A percentile compares a stretch with the other conserved stretches of the same genome.
These are phyloP conservation scores for Magnusiomyces magnusii DNA, from an alignment of 1,139 yeast species.

Conservation along the genomic window DNA sequence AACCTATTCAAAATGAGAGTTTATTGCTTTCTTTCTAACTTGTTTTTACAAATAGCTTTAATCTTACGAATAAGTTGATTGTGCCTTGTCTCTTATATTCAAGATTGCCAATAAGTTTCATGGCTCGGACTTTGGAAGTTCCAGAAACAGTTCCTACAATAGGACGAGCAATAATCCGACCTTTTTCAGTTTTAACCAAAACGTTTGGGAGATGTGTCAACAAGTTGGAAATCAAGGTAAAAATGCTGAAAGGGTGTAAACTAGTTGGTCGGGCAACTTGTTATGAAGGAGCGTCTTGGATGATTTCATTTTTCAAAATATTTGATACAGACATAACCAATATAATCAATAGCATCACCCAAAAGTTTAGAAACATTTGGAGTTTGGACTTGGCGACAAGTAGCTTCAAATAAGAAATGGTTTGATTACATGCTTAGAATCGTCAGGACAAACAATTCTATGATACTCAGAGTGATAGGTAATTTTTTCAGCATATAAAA, in stretches of 20 bases:
- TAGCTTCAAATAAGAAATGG: constrained; percentile 80
- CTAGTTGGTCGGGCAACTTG: constrained; percentile 92
- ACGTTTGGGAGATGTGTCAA: constrained; percentile 96
- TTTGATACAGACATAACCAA: constrained; percentile 92
- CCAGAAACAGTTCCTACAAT: constrained; percentile 98
- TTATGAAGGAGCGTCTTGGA: constrained; percentile 98
- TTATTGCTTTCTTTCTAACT: constrained; percentile 9
- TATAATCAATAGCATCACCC: constrained; percentile 96
- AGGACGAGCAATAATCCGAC: constrained; percentile 85
- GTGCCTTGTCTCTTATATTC: constrained; percentile 90
- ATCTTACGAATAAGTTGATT: constrained; percentile 85
- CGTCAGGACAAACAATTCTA: constrained; percentile 67
- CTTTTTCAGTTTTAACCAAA: constrained; percentile 77
- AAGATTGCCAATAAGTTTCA: constrained; percentile 85
- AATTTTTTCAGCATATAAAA: constrained; percentile 64
- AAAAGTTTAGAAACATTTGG: constrained; percentile 54
- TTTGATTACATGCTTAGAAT: constrained; percentile 34
- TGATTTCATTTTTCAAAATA: constrained; percentile 87
- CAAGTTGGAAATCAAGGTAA: constrained; percentile 82
- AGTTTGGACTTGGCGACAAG: constrained; percentile 58
- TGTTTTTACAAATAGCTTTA: constrained; percentile 63
- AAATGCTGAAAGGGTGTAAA: constrained; percentile 91
- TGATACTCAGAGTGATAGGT: constrained; percentile 89
- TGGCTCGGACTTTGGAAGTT: constrained; percentile 94
- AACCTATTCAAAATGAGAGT: background rate